Evolutionary conservation across 164 flowering plant species (phyloP).

Genomic region (Berberis vulgaris): DNA sequence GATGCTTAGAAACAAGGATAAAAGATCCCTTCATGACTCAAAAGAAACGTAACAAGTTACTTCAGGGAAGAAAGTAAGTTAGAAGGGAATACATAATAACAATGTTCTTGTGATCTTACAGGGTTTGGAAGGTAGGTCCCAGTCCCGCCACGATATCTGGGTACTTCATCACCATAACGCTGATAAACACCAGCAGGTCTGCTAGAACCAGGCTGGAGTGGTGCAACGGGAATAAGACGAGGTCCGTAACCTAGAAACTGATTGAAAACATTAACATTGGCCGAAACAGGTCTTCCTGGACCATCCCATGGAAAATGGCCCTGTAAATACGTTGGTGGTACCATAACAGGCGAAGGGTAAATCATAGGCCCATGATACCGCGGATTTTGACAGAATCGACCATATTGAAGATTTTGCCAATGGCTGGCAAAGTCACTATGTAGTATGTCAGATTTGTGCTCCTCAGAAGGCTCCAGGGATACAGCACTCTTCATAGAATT

Average conservation of each 20-base stretch:
- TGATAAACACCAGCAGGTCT: slow-evolving; percentile 60
- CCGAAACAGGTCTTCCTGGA: slow-evolving; percentile 75
- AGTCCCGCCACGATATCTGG: slow-evolving; percentile 92
- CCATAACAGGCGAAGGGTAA: slow-evolving; percentile 57
- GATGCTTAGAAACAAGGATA: no score
- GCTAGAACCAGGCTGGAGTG: slow-evolving; percentile 52
- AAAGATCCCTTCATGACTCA: no score
- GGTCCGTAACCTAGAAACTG: slow-evolving; percentile 63
- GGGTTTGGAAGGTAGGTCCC: slow-evolving; percentile 98
- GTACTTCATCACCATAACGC: slow-evolving; percentile 61
- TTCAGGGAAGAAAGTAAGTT: no score
- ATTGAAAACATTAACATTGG: slow-evolving; percentile 44
- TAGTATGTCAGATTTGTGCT: slow-evolving; percentile 75
- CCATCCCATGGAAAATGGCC: slow-evolving; percentile 88
- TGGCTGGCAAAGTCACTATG: slow-evolving; percentile 82
- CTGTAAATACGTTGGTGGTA: slow-evolving; percentile 72
- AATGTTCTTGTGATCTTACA: slow-evolving; percentile 36
- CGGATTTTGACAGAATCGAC: slow-evolving; percentile 73
- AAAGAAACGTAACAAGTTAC: no score
- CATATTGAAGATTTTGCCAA: slow-evolving; percentile 81
- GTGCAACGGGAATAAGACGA: slow-evolving; percentile 61
- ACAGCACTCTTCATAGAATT: slow-evolving; percentile 21
- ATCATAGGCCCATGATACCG: slow-evolving; percentile 33
- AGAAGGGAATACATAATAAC: no score
- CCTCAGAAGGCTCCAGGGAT: slow-evolving; percentile 34